These are phyloP conservation scores for Lecanicillium sp. DNA, from an alignment of 2,329 filamentous ascomycete species.

Conservation along the genomic window DNA sequence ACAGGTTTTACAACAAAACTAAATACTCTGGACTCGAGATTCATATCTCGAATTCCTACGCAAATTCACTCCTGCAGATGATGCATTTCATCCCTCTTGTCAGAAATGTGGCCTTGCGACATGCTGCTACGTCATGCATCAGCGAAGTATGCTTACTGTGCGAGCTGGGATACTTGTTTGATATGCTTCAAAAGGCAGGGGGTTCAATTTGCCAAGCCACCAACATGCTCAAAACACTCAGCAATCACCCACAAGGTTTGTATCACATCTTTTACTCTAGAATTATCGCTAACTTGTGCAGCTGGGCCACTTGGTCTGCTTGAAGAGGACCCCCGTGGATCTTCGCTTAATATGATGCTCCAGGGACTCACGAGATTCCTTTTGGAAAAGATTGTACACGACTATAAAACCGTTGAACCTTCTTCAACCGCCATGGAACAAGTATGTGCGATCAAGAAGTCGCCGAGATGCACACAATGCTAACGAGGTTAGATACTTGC, in stretches of 20 bases:
- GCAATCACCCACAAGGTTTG: slow-evolving; percentile 66
- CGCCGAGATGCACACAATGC: too few species aligned
- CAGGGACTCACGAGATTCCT: slow-evolving; percentile 83
- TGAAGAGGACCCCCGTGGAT: slow-evolving; percentile 71
- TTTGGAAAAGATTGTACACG: slow-evolving; percentile 68
- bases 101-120: slow-evolving; percentile 79
- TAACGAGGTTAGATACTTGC: slow-evolving; percentile 41
- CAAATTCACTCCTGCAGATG: slow-evolving; percentile 84
- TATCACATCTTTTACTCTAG: slow-evolving; percentile 14
- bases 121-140: slow-evolving; percentile 78
- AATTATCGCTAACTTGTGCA: slow-evolving; percentile 16
- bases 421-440: slow-evolving; percentile 61
- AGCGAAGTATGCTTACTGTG: slow-evolving; percentile 81
- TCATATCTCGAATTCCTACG: slow-evolving; percentile 94
- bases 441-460: slow-evolving; percentile 25
- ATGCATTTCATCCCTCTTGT: slow-evolving; percentile 84
- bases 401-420: slow-evolving; percentile 62
- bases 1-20: slow-evolving; percentile 89
- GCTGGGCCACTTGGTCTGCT: slow-evolving; percentile 70
- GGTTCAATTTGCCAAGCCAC: slow-evolving; percentile 94
- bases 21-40: slow-evolving; percentile 87
- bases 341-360: slow-evolving; percentile 70
- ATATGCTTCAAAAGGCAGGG: slow-evolving; percentile 95
- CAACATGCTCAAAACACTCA: slow-evolving; percentile 85
- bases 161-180: slow-evolving; percentile 90